These are phyloP conservation scores for Coniochaeta pulveracea DNA, from an alignment of 2,329 filamentous ascomycete species.

Conservation along the genomic window DNA sequence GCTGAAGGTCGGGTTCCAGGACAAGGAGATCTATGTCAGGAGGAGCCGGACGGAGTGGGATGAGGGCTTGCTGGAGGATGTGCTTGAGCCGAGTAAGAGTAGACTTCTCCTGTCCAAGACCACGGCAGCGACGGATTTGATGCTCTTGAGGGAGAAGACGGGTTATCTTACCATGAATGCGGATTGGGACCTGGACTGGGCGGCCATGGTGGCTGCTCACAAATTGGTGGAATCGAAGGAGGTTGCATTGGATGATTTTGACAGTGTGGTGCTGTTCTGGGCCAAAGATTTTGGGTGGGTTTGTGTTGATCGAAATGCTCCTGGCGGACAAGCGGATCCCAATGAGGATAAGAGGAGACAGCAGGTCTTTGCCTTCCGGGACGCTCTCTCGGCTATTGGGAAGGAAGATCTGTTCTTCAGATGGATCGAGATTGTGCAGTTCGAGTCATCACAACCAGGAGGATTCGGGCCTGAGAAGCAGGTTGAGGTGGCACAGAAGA, in stretches of 20 bases:
- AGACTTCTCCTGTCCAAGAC: constrained; percentile 52
- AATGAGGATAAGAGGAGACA: constrained; percentile 54
- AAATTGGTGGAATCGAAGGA: constrained; percentile 54
- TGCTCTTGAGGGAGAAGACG: constrained; percentile 64
- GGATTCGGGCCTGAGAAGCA: constrained; percentile 70
- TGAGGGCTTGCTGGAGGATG: constrained; percentile 36
- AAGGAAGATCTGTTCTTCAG: constrained; percentile 86
- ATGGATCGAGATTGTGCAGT: constrained; percentile 90
- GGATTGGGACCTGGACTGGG: constrained; percentile 83
- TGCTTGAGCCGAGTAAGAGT: constrained; percentile 30
- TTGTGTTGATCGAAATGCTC: constrained; percentile 46
- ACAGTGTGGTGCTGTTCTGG: constrained; percentile 58
- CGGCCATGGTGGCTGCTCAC: constrained; percentile 65
- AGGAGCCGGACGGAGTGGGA: constrained; percentile 67
- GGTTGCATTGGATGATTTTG: constrained; percentile 53
- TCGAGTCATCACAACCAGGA: constrained; percentile 66
- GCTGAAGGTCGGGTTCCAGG: constrained; percentile 61
- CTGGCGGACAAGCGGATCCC: constrained; percentile 20
- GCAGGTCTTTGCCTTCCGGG: constrained; percentile 72
- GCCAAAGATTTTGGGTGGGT: constrained; percentile 61
- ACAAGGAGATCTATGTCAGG: constrained; percentile 71
- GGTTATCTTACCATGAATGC: constrained; percentile 78
- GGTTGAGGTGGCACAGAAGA: constrained; percentile 58
- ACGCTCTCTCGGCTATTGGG: constrained; percentile 60
- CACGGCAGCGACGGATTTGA: constrained; percentile 55